These are phyloP conservation scores for Plasmodium knowlesi DNA, from an alignment of 169 alveolate species.

Conservation along the genomic window DNA sequence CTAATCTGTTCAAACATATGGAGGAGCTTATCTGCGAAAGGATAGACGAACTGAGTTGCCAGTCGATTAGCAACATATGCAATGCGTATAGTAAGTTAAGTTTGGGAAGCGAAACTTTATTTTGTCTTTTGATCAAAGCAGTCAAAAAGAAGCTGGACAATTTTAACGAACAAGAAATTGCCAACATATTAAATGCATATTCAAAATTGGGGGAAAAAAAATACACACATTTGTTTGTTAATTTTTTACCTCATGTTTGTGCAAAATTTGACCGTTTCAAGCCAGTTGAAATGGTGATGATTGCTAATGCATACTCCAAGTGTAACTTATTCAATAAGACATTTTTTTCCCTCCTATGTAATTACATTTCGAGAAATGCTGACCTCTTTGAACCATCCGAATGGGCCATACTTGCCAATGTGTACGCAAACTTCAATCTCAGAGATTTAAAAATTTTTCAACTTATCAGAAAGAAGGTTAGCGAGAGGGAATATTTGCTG, in stretches of 20 bases:
- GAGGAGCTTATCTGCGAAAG: slow-evolving; percentile 6
- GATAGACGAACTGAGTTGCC: slow-evolving; percentile 37
- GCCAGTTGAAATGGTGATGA: slow-evolving; percentile 56
- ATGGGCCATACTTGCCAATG: slow-evolving; percentile 26
- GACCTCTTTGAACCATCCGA: slow-evolving; percentile 30
- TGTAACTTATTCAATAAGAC: slow-evolving; percentile 11
- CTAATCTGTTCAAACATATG: not conserved
- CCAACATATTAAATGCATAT: slow-evolving; percentile 42
- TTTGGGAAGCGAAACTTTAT: not conserved
- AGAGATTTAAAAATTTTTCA: slow-evolving; percentile 29
- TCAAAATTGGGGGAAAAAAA: slow-evolving; percentile 9
- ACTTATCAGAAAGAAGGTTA: slow-evolving; percentile 11
- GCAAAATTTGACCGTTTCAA: slow-evolving; percentile 3
- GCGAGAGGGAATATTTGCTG: slow-evolving; percentile 8
- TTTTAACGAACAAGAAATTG: slow-evolving; percentile 56
- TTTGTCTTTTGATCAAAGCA: not conserved
- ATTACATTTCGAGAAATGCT: slow-evolving; percentile 1
- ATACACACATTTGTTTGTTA: slow-evolving; percentile 7
- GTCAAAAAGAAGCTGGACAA: not conserved
- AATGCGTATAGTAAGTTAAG: slow-evolving; percentile 41
- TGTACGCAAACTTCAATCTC: slow-evolving; percentile 33
- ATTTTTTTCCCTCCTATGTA: not conserved
- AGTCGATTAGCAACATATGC: slow-evolving; percentile 55
- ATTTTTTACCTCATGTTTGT: not conserved
- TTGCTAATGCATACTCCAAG: slow-evolving; percentile 29